These are phyloP conservation scores for Chaetomium olivaceum DNA, from an alignment of 2,329 filamentous ascomycete species.

Conservation along the genomic window DNA sequence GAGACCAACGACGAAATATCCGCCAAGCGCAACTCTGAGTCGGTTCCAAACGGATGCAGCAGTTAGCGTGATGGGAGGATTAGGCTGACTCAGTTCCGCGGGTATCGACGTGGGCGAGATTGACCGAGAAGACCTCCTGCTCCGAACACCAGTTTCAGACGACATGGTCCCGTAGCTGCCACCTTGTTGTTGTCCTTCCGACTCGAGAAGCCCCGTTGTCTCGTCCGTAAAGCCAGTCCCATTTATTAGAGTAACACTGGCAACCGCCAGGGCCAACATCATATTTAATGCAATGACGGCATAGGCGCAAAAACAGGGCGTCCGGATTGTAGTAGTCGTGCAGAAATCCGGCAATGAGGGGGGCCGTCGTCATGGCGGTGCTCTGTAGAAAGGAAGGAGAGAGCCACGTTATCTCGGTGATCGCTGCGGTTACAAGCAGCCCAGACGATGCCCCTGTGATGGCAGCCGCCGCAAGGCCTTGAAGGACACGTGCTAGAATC, in stretches of 20 bases:
- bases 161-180: slow-evolving; percentile 31
- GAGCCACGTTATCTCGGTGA: slow-evolving; percentile 12
- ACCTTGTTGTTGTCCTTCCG: background rate
- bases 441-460: slow-evolving; percentile 26
- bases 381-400: slow-evolving; percentile 29
- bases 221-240: background rate
- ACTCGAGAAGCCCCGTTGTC: background rate
- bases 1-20: slow-evolving; percentile 28
- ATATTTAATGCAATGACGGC: slow-evolving; percentile 22
- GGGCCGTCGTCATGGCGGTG: slow-evolving; percentile 27
- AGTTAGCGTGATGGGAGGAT: background rate
- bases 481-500: slow-evolving; percentile 29
- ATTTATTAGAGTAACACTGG: background rate
- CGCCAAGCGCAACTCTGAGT: slow-evolving; percentile 25
- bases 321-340: slow-evolving; percentile 20
- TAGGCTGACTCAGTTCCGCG: slow-evolving; percentile 10
- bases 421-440: slow-evolving; percentile 20
- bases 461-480: slow-evolving; percentile 28
- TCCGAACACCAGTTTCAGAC: background rate
- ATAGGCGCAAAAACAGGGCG: slow-evolving; percentile 30
- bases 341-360: slow-evolving; percentile 23
- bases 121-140: slow-evolving; percentile 21
- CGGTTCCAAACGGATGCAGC: slow-evolving; percentile 17
- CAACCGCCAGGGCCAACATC: slow-evolving; percentile 20
- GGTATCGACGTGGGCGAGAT: slow-evolving; percentile 21